Evolutionary conservation across 495 filamentous ascomycete genomes (phyloP).

Genomic region (Emericellopsis terricola): DNA sequence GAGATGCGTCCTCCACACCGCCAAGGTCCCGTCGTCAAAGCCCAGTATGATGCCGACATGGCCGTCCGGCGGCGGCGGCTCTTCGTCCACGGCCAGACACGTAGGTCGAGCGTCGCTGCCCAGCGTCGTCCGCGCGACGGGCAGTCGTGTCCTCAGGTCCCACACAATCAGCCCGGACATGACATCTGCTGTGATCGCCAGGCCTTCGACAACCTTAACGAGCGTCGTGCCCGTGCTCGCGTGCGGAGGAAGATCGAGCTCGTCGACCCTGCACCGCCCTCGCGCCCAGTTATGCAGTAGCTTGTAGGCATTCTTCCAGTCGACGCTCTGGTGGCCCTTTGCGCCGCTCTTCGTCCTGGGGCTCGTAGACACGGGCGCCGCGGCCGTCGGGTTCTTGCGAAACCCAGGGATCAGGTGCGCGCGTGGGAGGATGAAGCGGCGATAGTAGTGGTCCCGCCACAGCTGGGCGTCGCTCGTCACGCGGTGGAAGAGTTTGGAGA

Average conservation of each 20-base stretch:
- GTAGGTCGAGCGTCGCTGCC: slow-evolving; percentile 31
- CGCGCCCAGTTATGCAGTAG: slow-evolving; percentile 82
- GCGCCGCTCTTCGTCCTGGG: too few species aligned
- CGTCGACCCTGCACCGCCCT: slow-evolving; percentile 63
- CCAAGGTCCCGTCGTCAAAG: slow-evolving; percentile 59
- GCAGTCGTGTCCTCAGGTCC: slow-evolving; percentile 42
- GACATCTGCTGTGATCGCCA: slow-evolving; percentile 64
- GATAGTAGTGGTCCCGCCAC: slow-evolving; percentile 84
- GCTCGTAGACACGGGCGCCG: too few species aligned
- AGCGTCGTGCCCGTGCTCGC: slow-evolving; percentile 23
- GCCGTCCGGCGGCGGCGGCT: slow-evolving; percentile 11
- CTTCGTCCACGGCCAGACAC: slow-evolving; percentile 45
- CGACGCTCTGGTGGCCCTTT: slow-evolving; percentile 17
- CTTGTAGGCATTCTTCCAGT: slow-evolving; percentile 85
- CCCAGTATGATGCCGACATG: slow-evolving; percentile 51
- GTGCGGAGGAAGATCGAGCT: slow-evolving; percentile 28
- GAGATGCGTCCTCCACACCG: slow-evolving; percentile 41
- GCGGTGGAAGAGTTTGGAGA: slow-evolving; percentile 62
- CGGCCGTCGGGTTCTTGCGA: slow-evolving; percentile 32
- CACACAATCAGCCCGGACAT: slow-evolving; percentile 56
- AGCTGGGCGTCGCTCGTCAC: slow-evolving; percentile 70
- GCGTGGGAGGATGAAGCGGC: slow-evolving; percentile 72
- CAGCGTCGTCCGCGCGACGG: slow-evolving; percentile 29
- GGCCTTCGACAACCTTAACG: slow-evolving; percentile 51
- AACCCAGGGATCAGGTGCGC: slow-evolving; percentile 57